phyloP scores from a whole-genome alignment of 2,329 filamentous ascomycete species.

The Pseudogymnoascus sp. region DNA sequence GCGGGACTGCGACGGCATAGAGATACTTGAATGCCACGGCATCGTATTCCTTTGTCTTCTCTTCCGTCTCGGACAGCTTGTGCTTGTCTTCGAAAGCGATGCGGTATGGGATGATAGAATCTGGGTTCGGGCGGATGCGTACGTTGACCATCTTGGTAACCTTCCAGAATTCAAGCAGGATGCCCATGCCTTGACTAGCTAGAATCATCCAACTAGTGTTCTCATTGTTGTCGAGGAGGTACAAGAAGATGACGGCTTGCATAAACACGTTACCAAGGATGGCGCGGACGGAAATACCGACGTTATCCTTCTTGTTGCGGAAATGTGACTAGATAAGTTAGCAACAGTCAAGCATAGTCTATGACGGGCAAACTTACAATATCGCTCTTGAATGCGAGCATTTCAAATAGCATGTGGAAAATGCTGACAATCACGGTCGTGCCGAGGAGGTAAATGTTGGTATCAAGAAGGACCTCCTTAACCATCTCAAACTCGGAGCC shows the following conservation, averaged over 20 bases:
- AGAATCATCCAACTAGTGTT: slow-evolving; percentile 99
- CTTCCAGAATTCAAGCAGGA: slow-evolving; percentile 80
- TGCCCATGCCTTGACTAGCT: slow-evolving; percentile 64
- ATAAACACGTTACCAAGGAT: slow-evolving; percentile 98
- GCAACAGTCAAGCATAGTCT: background rate
- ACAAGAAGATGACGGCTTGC: slow-evolving; percentile 92
- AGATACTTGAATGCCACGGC: slow-evolving; percentile 97
- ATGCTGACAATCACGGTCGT: slow-evolving; percentile 80
- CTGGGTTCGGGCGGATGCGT: slow-evolving; percentile 62
- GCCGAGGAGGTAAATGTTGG: slow-evolving; percentile 81
- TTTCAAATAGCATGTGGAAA: slow-evolving; percentile 90
- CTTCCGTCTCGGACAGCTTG: slow-evolving; percentile 86
- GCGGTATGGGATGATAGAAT: slow-evolving; percentile 67
- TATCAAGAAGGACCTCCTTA: slow-evolving; percentile 91
- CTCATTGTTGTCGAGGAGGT: slow-evolving; percentile 93
- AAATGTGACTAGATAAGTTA: slow-evolving; percentile 58
- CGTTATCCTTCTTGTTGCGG: slow-evolving; percentile 99
- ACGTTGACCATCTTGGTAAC: slow-evolving; percentile 93
- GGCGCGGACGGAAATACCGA: slow-evolving; percentile 90
- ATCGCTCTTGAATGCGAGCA: slow-evolving; percentile 92
- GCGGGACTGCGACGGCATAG: slow-evolving; percentile 82
- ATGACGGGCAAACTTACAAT: slow-evolving; percentile 48
- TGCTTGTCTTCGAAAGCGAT: slow-evolving; percentile 94
- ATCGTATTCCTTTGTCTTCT: slow-evolving; percentile 98
- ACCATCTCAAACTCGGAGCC: slow-evolving; percentile 94